Evolutionary conservation across 2,329 filamentous ascomycete species (phyloP).

Genomic region (Achaetomium macrosporum): DNA sequence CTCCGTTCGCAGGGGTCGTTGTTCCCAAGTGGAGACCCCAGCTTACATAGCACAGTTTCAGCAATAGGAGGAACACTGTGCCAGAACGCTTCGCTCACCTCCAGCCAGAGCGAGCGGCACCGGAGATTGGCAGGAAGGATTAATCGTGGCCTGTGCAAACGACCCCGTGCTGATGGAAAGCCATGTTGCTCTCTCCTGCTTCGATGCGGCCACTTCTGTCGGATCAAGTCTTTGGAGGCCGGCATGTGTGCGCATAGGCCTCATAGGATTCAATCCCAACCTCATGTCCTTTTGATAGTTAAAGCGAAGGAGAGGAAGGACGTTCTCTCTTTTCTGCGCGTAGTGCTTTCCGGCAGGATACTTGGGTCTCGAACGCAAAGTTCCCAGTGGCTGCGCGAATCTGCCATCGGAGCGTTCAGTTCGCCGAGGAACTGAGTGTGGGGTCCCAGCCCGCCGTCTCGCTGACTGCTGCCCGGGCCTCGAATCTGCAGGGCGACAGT

Average conservation of each 20-base stretch:
- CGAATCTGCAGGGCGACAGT: conserved; percentile 15
- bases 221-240: too few species aligned
- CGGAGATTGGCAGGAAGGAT: conserved; percentile 16
- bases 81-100: neutral
- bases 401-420: conserved; percentile 18
- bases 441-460: conserved; percentile 19
- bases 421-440: conserved; percentile 20
- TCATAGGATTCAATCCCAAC: neutral
- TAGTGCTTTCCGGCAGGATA: conserved; percentile 28
- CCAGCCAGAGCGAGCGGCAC: conserved; percentile 4
- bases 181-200: neutral
- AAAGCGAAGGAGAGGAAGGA: conserved; percentile 3
- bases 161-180: neutral
- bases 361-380: conserved; percentile 21
- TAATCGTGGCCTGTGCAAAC: conserved; percentile 11
- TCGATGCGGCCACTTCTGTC: neutral
- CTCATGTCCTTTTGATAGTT: neutral
- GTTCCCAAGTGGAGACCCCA: neutral
- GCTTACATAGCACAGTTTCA: conserved; percentile 6
- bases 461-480: too few species aligned
- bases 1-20: neutral
- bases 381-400: conserved; percentile 12
- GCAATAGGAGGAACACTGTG: conserved; percentile 4
- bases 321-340: conserved; percentile 21
- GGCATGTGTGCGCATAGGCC: neutral